Conservation (phyloP, 768 basidiomycete genomes). For the Suillus lakei region DNA sequence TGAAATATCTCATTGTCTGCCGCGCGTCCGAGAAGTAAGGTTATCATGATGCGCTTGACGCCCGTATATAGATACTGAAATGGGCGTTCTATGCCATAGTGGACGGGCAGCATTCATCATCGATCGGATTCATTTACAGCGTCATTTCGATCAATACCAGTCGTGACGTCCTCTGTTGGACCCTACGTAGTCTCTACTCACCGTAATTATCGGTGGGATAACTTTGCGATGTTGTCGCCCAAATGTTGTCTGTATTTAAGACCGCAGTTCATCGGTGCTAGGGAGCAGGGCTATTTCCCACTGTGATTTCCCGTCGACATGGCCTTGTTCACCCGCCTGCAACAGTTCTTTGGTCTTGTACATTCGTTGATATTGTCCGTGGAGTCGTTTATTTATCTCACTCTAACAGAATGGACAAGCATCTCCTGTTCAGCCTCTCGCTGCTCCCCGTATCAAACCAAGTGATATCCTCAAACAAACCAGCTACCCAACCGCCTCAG, state of each 20-base stretch:
- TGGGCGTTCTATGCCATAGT: background rate
- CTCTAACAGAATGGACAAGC: background rate
- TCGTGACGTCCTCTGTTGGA: background rate
- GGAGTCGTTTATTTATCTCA: background rate
- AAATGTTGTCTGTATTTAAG: background rate
- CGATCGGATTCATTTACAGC: background rate
- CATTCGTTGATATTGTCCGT: background rate
- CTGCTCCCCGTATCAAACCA: background rate
- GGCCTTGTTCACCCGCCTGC: background rate
- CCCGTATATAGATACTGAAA: too few species aligned
- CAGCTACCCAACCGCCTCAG: slow-evolving; percentile 13
- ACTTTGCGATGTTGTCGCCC: background rate
- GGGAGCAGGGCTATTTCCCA: background rate
- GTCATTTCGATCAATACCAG: background rate
- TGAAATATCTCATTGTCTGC: background rate
- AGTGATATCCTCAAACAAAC: background rate
- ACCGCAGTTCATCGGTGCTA: background rate
- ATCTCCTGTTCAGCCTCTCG: background rate
- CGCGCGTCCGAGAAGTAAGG: too few species aligned
- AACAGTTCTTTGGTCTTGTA: background rate
- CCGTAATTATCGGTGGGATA: background rate
- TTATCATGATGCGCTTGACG: background rate
- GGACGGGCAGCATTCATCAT: background rate
- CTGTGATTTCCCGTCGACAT: background rate
- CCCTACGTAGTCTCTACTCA: background rate